A percentile compares a stretch with the other conserved stretches of the same genome.
These are phyloP conservation scores for Spergularia bocconei DNA, from an alignment of 148 eudicot genomes.

Conservation along the genomic window DNA sequence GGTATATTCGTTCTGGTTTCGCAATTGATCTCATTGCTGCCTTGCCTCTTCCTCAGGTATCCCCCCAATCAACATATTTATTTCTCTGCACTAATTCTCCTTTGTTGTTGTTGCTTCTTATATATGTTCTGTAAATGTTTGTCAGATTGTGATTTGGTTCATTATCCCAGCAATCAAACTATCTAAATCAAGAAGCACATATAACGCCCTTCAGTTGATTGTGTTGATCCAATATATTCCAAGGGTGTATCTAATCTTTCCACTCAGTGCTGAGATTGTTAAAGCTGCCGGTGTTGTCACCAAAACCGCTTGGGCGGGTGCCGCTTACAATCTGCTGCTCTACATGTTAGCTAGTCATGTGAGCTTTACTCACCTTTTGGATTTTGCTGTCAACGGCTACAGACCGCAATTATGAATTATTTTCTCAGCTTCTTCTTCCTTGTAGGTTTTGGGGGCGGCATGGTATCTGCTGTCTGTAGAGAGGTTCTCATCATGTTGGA, in stretches of 20 bases:
- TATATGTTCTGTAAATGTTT: background rate
- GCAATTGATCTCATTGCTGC: constrained; percentile 66
- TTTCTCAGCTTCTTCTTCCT: background rate
- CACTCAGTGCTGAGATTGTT: constrained; percentile 53
- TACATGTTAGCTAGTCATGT: constrained; percentile 80
- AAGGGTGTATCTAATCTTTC: constrained; percentile 55
- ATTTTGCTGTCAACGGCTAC: too few relatives aligned
- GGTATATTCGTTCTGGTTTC: constrained; percentile 65
- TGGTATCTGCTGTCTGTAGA: constrained; percentile 69
- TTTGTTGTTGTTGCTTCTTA: too few relatives aligned
- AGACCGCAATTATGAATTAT: too few relatives aligned
- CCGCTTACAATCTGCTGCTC: constrained; percentile 61
- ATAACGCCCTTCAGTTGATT: constrained; percentile 53
- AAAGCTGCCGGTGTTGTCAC: constrained; percentile 71
- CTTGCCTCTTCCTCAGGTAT: constrained; percentile 78
- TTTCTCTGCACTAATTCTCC: background rate
- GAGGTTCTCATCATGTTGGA: constrained; percentile 65
- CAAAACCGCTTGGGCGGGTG: constrained; percentile 76
- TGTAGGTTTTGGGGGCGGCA: constrained; percentile 61
- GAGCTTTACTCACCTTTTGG: constrained; percentile 19
- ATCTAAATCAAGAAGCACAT: constrained; percentile 51
- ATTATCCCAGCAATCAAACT: constrained; percentile 57
- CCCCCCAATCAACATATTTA: background rate
- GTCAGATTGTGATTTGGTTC: constrained; percentile 71
- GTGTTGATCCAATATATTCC: constrained; percentile 60